Evolutionary conservation across 2,329 filamentous ascomycete species (phyloP).

Genomic region (Aspergillus sp.): DNA sequence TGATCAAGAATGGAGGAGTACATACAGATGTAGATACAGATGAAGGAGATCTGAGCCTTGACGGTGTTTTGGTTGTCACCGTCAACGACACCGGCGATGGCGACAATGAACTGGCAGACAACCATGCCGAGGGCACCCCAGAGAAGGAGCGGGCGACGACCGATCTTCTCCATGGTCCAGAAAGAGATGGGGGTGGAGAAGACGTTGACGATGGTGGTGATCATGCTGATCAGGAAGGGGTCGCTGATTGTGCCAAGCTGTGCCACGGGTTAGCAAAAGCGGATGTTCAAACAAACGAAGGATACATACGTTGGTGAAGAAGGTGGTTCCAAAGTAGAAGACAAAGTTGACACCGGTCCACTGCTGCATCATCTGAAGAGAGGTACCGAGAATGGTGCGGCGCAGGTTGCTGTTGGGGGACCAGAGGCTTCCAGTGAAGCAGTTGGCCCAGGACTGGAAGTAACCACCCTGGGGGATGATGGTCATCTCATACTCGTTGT

Average conservation of each 20-base stretch:
- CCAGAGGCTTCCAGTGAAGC: conserved; percentile 61
- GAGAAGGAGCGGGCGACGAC: conserved; percentile 79
- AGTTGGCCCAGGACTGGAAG: conserved; percentile 70
- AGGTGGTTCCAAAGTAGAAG: conserved; percentile 84
- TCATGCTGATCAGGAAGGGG: conserved; percentile 79
- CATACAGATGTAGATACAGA: conserved; percentile 81
- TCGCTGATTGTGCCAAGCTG: conserved; percentile 75
- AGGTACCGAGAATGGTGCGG: conserved; percentile 71
- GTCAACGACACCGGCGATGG: conserved; percentile 70
- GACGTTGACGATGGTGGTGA: conserved; percentile 89
- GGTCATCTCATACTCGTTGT: conserved; percentile 80
- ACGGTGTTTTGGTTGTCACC: conserved; percentile 52
- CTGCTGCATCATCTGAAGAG: conserved; percentile 81
- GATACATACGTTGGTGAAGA: conserved; percentile 63
- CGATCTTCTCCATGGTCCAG: conserved; percentile 80
- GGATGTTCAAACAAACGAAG: background rate
- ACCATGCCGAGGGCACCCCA: conserved; percentile 81
- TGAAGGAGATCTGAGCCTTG: conserved; percentile 78
- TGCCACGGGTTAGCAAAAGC: background rate
- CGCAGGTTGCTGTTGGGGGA: conserved; percentile 62
- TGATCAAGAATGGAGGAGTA: background rate
- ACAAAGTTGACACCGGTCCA: conserved; percentile 90
- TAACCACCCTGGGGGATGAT: conserved; percentile 69
- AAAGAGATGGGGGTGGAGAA: conserved; percentile 84
- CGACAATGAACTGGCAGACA: conserved; percentile 84